Evolutionary conservation across 352 stramenopile genomes (phyloP).

Genomic region (Halophytophthora polymorphica): DNA sequence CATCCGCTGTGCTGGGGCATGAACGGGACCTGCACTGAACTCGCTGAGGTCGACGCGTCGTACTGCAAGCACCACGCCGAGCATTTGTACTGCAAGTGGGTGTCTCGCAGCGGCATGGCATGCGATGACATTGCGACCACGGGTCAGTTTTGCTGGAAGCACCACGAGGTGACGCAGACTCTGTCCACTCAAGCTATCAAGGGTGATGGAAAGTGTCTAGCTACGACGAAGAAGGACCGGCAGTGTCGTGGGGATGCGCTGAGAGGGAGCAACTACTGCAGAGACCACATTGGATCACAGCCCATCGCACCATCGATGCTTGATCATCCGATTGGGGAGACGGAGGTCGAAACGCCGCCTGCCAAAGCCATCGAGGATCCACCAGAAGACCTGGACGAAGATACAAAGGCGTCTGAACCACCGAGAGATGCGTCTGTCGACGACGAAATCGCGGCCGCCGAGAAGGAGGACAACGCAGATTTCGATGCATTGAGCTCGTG

Average conservation of each 20-base stretch:
- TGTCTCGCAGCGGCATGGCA: slow-evolving; percentile 10
- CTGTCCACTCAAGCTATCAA: background rate
- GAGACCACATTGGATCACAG: slow-evolving; percentile 23
- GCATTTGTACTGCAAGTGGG: slow-evolving; percentile 33
- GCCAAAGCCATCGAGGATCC: background rate
- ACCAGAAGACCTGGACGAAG: background rate
- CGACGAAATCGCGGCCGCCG: background rate
- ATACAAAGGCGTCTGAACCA: background rate
- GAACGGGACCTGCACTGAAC: slow-evolving; percentile 33
- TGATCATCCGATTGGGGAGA: background rate
- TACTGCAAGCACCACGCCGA: slow-evolving; percentile 44
- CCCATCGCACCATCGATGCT: background rate
- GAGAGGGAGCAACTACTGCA: slow-evolving; percentile 32
- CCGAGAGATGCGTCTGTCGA: background rate
- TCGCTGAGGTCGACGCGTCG: slow-evolving; percentile 24
- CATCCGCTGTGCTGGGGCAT: slow-evolving; percentile 54
- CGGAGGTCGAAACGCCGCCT: background rate
- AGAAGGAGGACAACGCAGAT: slow-evolving; percentile 10
- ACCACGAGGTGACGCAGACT: slow-evolving; percentile 9
- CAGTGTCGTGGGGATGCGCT: slow-evolving; percentile 30
- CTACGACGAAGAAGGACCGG: slow-evolving; percentile 44
- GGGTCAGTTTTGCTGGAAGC: slow-evolving; percentile 31
- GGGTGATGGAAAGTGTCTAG: slow-evolving; percentile 20
- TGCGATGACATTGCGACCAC: slow-evolving; percentile 33
- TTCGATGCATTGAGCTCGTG: slow-evolving; percentile 22